Evolutionary conservation across 176 grass and related monocot species (phyloP), one percentile per base, ranked within the genome.

Genomic region (Ananas comosus): DNA sequence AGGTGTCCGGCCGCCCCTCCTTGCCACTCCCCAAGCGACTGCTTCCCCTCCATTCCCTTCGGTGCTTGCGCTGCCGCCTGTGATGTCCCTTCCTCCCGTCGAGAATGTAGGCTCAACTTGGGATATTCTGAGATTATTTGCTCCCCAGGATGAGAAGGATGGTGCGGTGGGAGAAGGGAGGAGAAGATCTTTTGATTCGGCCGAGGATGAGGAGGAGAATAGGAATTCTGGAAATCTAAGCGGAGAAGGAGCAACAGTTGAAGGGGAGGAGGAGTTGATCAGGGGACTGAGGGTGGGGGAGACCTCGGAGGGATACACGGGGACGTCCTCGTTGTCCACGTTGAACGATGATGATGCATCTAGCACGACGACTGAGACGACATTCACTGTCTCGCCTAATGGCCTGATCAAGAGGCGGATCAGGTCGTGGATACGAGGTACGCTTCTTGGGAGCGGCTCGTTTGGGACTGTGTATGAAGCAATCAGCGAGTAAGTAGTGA

Each of bases 401-500:
- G 94, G 84, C 67, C 85, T 72, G 69, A 81, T 93, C 68, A 93
- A 86, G 82, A 80, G 75, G 23, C 91, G 67, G 80, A 93, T 99
- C 25, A 91, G 80, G 78, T 83, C 85, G 50, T 99, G 95, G 95
- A 81, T 73, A 76, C 82, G 76, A 28, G 95, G 95, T 48, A 76
- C 58, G 47, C 90, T 83, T 61, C 78, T 99, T 48, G 95, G 95
- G 51, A 91, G 82, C 12, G 95, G 95, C 66, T 99, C 95, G 9
- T 99, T 88, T 10, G 95, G 95, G 16, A 80, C 61, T 13, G 95
- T 99, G 71, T 93, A 88, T n/a, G 89, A 99, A 72, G 95, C 83
- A 56, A 93, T 93, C 68, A 99, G 90, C 67, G 95, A 99, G 95
- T 99, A 93, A 99, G 95, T 93, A 47, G 21, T 12, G 48, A 51